Conservation (phyloP, 129 eudicot genomes). For the Lactuca sativa region DNA sequence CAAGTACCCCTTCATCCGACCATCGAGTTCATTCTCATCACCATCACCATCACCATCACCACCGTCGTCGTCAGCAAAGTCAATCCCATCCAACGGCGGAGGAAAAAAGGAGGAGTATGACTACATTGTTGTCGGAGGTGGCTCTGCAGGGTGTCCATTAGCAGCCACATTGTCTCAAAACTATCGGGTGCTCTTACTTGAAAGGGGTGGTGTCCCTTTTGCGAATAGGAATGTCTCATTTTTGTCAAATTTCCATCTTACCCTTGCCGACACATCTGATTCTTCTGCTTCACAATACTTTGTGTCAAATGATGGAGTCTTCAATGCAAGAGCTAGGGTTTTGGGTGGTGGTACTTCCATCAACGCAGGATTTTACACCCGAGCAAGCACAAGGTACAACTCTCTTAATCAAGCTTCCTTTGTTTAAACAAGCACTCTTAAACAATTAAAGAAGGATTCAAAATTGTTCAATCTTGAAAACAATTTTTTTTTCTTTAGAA, state of each 20-base stretch:
- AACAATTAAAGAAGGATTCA: neutral
- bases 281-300: slow-evolving; percentile 82
- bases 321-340: slow-evolving; percentile 81
- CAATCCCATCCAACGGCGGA: slow-evolving; percentile 30
- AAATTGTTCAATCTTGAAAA: neutral
- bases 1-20: slow-evolving; percentile 63
- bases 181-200: slow-evolving; percentile 70
- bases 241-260: slow-evolving; percentile 76
- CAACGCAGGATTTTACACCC: slow-evolving; percentile 94
- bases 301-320: slow-evolving; percentile 90
- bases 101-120: slow-evolving; percentile 41
- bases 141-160: slow-evolving; percentile 98
- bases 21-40: slow-evolving; percentile 67
- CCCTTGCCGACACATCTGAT: slow-evolving; percentile 72
- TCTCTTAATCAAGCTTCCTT: neutral
- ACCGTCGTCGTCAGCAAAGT: neutral
- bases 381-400: slow-evolving; percentile 85
- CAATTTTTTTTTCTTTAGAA: neutral
- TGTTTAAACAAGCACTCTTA: neutral
- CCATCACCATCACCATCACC: slow-evolving; percentile 4
- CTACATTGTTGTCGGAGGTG: slow-evolving; percentile 94
- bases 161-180: slow-evolving; percentile 85
- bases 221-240: slow-evolving; percentile 64
- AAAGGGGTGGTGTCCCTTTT: slow-evolving; percentile 94
- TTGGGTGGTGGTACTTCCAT: slow-evolving; percentile 92